A percentile compares a stretch with the other conserved stretches of the same genome.
phyloP scores from a whole-genome alignment of 257 asterid species.

The Euphrasia confusa region DNA sequence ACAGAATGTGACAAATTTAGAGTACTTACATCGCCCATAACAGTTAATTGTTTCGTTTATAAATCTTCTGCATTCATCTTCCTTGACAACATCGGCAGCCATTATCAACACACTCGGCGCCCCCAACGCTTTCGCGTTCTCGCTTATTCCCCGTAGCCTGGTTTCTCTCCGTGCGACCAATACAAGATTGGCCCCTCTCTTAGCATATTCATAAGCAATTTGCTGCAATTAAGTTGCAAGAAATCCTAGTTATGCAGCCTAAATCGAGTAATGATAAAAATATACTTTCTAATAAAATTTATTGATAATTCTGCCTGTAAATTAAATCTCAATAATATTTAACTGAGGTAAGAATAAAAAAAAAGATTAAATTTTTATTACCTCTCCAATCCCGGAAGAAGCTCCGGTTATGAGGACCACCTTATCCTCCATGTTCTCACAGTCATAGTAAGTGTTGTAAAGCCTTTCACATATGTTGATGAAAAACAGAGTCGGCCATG shows the following conservation, averaged over 20 bases:
- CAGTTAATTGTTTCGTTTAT: conserved; percentile 56
- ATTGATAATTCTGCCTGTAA: too few species aligned
- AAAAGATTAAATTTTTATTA: too few species aligned
- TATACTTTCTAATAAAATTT: too few species aligned
- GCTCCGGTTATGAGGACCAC: conserved; percentile 89
- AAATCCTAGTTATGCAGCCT: background rate
- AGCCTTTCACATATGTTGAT: conserved; percentile 64
- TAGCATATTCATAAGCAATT: conserved; percentile 90
- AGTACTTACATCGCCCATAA: conserved; percentile 59
- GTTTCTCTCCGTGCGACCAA: conserved; percentile 78
- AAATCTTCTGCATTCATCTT: conserved; percentile 81
- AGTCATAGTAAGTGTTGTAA: conserved; percentile 36
- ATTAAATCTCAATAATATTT: too few species aligned
- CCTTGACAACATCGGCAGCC: conserved; percentile 97
- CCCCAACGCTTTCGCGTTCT: conserved; percentile 62
- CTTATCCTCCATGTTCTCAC: conserved; percentile 56
- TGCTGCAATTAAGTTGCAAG: conserved; percentile 37
- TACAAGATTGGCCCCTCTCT: conserved; percentile 73
- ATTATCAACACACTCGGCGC: conserved; percentile 55
- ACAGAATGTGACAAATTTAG: too few species aligned
- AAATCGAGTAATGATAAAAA: too few species aligned
- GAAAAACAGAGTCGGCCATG: conserved; percentile 84
- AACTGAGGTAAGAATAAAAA: too few species aligned
- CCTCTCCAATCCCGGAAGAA: conserved; percentile 97
- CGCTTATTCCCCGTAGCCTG: conserved; percentile 71